These are phyloP conservation scores for Ceratobasidium sp. DNA, from an alignment of 1,284 basidiomycete species.

Conservation along the genomic window DNA sequence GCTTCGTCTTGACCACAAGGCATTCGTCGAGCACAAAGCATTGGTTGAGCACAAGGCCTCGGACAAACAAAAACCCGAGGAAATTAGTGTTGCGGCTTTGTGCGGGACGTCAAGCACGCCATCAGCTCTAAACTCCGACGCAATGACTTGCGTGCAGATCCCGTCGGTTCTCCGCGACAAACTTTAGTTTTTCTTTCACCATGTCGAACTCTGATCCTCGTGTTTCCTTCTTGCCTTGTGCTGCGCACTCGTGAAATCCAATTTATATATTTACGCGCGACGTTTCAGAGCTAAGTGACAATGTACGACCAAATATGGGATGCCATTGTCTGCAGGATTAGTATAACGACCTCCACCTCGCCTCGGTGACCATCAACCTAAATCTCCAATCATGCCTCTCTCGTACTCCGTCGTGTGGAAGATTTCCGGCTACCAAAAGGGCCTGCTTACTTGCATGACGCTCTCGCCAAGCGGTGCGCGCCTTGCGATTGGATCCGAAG, in stretches of 20 bases:
- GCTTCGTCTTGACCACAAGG: background rate
- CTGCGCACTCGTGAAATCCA: too few relatives aligned
- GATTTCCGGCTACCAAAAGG: background rate
- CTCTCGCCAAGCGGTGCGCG: background rate
- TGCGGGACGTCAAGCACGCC: background rate
- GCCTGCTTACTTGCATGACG: background rate
- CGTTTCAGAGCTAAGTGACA: too few relatives aligned
- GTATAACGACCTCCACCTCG: too few relatives aligned
- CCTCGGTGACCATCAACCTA: background rate
- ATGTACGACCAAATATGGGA: too few relatives aligned
- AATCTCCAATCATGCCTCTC: background rate
- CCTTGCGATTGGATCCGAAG: background rate
- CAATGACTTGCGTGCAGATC: background rate
- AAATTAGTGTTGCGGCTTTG: background rate
- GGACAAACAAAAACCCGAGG: background rate
- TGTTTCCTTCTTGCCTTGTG: too few relatives aligned
- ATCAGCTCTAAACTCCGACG: background rate
- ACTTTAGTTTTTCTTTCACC: background rate
- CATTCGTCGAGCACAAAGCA: background rate
- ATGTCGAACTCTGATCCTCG: too few relatives aligned
- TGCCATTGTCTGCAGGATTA: too few relatives aligned
- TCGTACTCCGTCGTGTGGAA: background rate
- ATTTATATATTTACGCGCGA: too few relatives aligned
- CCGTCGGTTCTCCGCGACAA: background rate
- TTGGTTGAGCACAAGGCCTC: too few relatives aligned